These are phyloP conservation scores for Neltuma alba DNA, from an alignment of 306 rosid genomes.

Conservation along the genomic window DNA sequence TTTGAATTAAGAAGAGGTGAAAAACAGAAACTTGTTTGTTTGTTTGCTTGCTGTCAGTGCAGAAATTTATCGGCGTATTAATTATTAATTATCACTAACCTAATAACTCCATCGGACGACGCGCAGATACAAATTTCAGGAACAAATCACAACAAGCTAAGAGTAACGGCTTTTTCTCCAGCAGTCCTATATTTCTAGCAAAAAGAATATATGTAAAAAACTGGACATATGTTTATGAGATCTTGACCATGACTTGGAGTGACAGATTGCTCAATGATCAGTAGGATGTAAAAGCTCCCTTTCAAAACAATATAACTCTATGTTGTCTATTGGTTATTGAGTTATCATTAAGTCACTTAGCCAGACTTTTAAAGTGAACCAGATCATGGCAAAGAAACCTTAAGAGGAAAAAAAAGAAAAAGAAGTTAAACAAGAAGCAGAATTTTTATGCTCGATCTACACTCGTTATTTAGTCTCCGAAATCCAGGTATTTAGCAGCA, in stretches of 20 bases:
- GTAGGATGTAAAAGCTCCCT: constrained; percentile 9
- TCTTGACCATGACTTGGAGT: not conserved
- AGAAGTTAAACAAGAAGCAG: not conserved
- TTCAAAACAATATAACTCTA: not conserved
- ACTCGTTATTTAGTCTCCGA: not conserved
- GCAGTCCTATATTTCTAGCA: not conserved
- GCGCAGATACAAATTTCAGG: constrained; percentile 16
- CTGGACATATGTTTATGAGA: constrained; percentile 2
- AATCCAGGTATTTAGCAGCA: not conserved
- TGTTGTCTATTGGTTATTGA: not conserved
- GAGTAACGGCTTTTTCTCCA: not conserved
- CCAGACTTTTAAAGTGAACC: not conserved
- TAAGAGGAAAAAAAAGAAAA: not conserved
- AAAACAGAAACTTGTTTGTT: not conserved
- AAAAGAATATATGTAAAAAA: not conserved
- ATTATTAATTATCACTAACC: not conserved
- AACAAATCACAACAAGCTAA: not conserved
- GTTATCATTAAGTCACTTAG: not conserved
- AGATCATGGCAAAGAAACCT: not conserved
- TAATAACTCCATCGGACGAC: constrained; percentile 28
- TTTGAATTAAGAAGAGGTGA: not conserved
- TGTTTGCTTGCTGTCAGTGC: constrained; percentile 19
- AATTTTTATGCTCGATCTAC: not conserved
- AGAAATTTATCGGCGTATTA: not conserved
- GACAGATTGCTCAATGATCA: not conserved